Conservation (phyloP, 805 yeast species). For the Saccharomycopsis sp. region DNA sequence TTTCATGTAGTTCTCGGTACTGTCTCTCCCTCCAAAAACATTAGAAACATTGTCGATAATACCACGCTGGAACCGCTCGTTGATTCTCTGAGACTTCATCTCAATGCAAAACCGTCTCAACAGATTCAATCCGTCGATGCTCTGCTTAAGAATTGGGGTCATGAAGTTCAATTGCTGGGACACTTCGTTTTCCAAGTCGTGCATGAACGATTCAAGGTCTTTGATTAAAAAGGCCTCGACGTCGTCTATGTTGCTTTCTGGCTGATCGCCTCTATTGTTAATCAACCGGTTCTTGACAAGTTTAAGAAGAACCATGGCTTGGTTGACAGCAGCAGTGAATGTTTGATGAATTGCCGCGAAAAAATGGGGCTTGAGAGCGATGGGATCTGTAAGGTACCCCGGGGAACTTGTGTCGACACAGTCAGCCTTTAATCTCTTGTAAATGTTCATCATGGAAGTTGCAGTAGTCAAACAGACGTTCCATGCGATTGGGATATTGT, state of each 20-base stretch:
- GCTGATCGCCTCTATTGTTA: constrained; percentile 20
- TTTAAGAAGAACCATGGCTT: constrained; percentile 26
- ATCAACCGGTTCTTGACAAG: background rate
- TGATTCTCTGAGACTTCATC: constrained; percentile 23
- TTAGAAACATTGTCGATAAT: constrained; percentile 27
- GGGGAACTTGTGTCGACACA: background rate
- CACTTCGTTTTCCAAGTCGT: constrained; percentile 24
- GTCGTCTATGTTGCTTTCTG: constrained; percentile 19
- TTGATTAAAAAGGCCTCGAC: constrained; percentile 22
- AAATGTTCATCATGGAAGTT: constrained; percentile 26
- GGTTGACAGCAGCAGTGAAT: constrained; percentile 30
- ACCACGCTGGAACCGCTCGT: constrained; percentile 14
- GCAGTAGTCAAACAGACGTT: constrained; percentile 26
- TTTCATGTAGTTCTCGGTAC: constrained; percentile 27
- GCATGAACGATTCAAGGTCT: constrained; percentile 26
- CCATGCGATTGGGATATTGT: constrained; percentile 27
- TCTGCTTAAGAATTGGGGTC: constrained; percentile 27
- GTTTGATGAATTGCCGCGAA: constrained; percentile 30
- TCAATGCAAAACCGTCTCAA: constrained; percentile 21
- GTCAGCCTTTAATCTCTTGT: constrained; percentile 23
- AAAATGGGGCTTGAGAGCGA: constrained; percentile 24
- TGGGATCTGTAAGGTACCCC: constrained; percentile 21
- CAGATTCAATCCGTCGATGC: constrained; percentile 26
- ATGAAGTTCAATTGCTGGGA: constrained; percentile 24
- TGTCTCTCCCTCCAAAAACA: constrained; percentile 28